A percentile compares a stretch with the other conserved stretches of the same genome.
These are phyloP conservation scores for Scheffersomyces stipitis DNA, from an alignment of 805 yeast species.

Conservation along the genomic window DNA sequence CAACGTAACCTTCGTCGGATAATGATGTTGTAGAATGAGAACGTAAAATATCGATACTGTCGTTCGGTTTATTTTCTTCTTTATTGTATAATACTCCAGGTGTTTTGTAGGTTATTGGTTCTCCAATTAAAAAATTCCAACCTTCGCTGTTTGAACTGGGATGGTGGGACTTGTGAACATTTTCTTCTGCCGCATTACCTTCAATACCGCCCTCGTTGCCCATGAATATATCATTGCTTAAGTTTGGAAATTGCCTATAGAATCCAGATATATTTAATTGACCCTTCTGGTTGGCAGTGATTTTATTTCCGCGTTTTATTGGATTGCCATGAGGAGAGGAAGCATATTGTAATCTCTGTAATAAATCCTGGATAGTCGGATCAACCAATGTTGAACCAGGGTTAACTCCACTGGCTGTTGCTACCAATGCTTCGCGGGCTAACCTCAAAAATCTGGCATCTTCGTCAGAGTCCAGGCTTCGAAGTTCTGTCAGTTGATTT, in stretches of 20 bases:
- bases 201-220: slow-evolving; percentile 5
- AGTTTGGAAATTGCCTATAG: slow-evolving; percentile 42
- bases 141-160: slow-evolving; percentile 23
- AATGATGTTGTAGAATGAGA: background rate
- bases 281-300: slow-evolving; percentile 39
- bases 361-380: slow-evolving; percentile 61
- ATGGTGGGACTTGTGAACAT: slow-evolving; percentile 8
- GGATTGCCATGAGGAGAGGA: slow-evolving; percentile 60
- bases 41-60: slow-evolving; percentile 2
- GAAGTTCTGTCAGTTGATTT: background rate
- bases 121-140: slow-evolving; percentile 35
- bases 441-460: slow-evolving; percentile 56
- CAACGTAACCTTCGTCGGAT: slow-evolving; percentile 4
- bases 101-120: slow-evolving; percentile 13
- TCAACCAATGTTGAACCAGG: slow-evolving; percentile 43
- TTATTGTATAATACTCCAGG: slow-evolving; percentile 6
- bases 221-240: slow-evolving; percentile 40
- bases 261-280: slow-evolving; percentile 43
- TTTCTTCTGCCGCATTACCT: background rate
- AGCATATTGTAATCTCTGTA: slow-evolving; percentile 58
- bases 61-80: slow-evolving; percentile 6
- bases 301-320: slow-evolving; percentile 30
- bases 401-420: slow-evolving; percentile 45
- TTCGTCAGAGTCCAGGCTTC: slow-evolving; percentile 26
- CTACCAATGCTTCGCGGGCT: slow-evolving; percentile 62